Conservation (phyloP, 2,329 filamentous ascomycete species). For the Pseudopyrenochaeta lycopersici region DNA sequence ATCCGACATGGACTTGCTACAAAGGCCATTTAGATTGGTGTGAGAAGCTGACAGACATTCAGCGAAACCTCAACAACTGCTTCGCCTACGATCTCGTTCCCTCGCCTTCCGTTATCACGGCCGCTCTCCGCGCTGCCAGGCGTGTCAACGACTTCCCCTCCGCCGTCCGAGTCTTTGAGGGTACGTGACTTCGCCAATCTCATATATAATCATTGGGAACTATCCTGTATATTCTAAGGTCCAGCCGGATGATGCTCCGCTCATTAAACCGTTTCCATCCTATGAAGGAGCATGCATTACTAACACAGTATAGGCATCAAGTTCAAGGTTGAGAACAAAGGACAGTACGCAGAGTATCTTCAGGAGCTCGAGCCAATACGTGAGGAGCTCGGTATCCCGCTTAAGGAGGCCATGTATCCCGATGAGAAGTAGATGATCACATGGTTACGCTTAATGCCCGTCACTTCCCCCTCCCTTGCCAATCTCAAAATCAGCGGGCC, state of each 20-base stretch:
- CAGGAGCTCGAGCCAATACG: conserved; percentile 90
- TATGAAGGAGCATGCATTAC: conserved; percentile 21
- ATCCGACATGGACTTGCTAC: conserved; percentile 13
- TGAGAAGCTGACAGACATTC: conserved; percentile 30
- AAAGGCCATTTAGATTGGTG: neutral
- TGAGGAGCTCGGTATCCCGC: conserved; percentile 88
- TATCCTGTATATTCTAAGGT: neutral
- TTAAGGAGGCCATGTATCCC: conserved; percentile 95
- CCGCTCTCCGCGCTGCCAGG: conserved; percentile 91
- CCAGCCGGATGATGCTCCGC: neutral
- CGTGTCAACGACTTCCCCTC: conserved; percentile 99
- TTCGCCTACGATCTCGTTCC: conserved; percentile 99
- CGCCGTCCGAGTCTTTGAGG: conserved; percentile 97
- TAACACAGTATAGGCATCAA: conserved; percentile 77
- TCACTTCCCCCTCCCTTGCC: conserved; percentile 15
- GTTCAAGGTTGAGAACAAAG: conserved; percentile 98
- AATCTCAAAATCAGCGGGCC: conserved; percentile 23
- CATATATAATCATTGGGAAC: neutral
- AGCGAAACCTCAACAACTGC: conserved; percentile 98
- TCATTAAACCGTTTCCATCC: neutral
- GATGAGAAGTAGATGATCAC: conserved; percentile 48
- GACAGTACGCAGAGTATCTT: conserved; percentile 96
- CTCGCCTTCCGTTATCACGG: conserved; percentile 86
- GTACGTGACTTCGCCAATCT: conserved; percentile 61
- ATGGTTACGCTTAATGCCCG: conserved; percentile 16